Conservation (phyloP, 768 basidiomycete genomes). For the Steccherinum ochraceum region DNA sequence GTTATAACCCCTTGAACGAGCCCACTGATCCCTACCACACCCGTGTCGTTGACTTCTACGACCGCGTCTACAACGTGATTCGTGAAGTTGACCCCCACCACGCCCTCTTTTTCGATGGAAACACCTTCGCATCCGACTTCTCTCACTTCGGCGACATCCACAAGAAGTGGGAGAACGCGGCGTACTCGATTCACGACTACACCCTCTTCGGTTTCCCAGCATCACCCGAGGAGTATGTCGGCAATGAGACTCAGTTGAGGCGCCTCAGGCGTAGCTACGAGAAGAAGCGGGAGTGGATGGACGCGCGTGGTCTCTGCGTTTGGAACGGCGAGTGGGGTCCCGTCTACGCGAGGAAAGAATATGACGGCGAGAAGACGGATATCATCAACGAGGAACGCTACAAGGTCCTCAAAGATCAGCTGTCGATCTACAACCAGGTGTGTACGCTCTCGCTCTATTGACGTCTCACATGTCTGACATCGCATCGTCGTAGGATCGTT, state of each 20-base stretch:
- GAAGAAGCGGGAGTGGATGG: slow-evolving; percentile 77
- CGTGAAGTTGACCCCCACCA: slow-evolving; percentile 65
- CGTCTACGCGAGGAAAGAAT: slow-evolving; percentile 59
- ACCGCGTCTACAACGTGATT: slow-evolving; percentile 62
- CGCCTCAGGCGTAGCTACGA: slow-evolving; percentile 54
- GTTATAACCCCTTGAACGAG: slow-evolving; percentile 85
- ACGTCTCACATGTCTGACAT: neutral
- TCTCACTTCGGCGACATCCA: slow-evolving; percentile 62
- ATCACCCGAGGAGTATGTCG: slow-evolving; percentile 46
- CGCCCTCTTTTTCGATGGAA: slow-evolving; percentile 76
- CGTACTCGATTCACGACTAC: slow-evolving; percentile 78
- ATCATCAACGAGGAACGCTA: slow-evolving; percentile 60
- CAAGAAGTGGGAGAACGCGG: slow-evolving; percentile 61
- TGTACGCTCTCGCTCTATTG: slow-evolving; percentile 7
- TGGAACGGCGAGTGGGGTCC: slow-evolving; percentile 86
- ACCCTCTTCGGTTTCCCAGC: slow-evolving; percentile 67
- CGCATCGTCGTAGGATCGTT: slow-evolving; percentile 38
- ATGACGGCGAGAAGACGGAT: slow-evolving; percentile 50
- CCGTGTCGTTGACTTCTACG: slow-evolving; percentile 61
- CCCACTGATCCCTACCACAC: slow-evolving; percentile 67
- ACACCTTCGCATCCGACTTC: slow-evolving; percentile 79
- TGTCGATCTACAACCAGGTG: slow-evolving; percentile 63
- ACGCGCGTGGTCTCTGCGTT: slow-evolving; percentile 54
- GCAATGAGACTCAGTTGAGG: slow-evolving; percentile 44
- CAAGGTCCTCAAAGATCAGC: slow-evolving; percentile 65